phyloP scores from a whole-genome alignment of 306 rosid genomes.

The Casuarina equisetifolia region DNA sequence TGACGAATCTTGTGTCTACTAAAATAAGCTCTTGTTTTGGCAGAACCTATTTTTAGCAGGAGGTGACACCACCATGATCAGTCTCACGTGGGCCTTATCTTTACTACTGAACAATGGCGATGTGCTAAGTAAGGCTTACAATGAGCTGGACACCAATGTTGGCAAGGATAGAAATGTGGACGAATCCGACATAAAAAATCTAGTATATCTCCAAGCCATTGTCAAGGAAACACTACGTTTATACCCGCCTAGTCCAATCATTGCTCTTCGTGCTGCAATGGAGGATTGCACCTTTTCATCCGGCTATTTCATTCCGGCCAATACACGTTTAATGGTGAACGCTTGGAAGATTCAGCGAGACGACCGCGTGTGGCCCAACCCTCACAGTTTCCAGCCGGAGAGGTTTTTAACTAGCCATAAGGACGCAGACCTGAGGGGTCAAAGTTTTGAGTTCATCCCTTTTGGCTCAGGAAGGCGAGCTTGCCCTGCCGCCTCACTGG shows the following conservation, averaged over 20 bases:
- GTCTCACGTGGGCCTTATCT: conserved; percentile 43
- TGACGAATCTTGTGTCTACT: no score
- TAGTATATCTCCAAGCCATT: conserved; percentile 43
- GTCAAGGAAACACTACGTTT: conserved; percentile 44
- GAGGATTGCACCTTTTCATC: conserved; percentile 41
- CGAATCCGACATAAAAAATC: conserved; percentile 37
- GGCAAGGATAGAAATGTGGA: conserved; percentile 33
- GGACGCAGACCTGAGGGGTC: conserved; percentile 34
- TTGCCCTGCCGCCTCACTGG: conserved; percentile 36
- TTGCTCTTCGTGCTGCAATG: conserved; percentile 28
- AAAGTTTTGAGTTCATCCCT: conserved; percentile 32
- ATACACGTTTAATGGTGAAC: conserved; percentile 44
- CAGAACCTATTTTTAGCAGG: conserved; percentile 47
- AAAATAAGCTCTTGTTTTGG: not conserved
- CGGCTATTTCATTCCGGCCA: conserved; percentile 35
- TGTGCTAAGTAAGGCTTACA: conserved; percentile 26
- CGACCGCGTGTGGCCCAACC: conserved; percentile 32
- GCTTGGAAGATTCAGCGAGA: conserved; percentile 43
- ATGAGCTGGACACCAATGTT: conserved; percentile 31
- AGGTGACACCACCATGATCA: conserved; percentile 38
- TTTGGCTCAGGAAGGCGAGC: conserved; percentile 46
- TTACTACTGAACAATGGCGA: conserved; percentile 34
- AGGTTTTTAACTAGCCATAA: conserved; percentile 38
- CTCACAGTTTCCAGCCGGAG: conserved; percentile 35
- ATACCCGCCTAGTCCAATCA: conserved; percentile 39